These are phyloP conservation scores for Blastobotrys indianensis DNA, from an alignment of 1,139 yeast genomes.

Conservation along the genomic window DNA sequence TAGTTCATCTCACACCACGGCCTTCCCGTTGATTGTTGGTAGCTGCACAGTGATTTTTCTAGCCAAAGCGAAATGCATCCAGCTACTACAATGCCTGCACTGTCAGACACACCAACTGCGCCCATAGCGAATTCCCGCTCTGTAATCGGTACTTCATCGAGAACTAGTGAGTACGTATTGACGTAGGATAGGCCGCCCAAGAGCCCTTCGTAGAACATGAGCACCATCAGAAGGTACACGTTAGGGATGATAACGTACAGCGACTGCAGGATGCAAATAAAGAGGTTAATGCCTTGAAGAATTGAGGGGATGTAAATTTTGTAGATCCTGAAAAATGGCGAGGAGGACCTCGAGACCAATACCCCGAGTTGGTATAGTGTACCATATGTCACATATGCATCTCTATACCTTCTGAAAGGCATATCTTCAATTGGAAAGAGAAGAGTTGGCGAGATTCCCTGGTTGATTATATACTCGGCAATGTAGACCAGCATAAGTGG, in stretches of 20 bases:
- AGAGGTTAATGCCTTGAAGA: slow-evolving; percentile 63
- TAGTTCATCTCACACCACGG: slow-evolving; percentile 36
- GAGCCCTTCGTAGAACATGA: slow-evolving; percentile 77
- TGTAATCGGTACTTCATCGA: slow-evolving; percentile 50
- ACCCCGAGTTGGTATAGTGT: slow-evolving; percentile 90
- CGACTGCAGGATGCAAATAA: slow-evolving; percentile 59
- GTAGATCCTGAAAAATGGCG: slow-evolving; percentile 54
- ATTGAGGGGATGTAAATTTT: slow-evolving; percentile 56
- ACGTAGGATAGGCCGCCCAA: slow-evolving; percentile 89
- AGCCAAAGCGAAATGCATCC: slow-evolving; percentile 69
- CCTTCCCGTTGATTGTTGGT: slow-evolving; percentile 45
- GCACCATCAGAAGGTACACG: slow-evolving; percentile 54
- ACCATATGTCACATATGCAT: slow-evolving; percentile 90
- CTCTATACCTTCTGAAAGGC: slow-evolving; percentile 70
- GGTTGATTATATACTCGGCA: slow-evolving; percentile 84
- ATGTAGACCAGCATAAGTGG: slow-evolving; percentile 81
- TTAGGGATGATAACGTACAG: slow-evolving; percentile 53
- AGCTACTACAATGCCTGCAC: slow-evolving; percentile 79
- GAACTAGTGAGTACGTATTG: slow-evolving; percentile 74
- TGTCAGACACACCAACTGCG: slow-evolving; percentile 88
- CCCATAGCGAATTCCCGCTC: slow-evolving; percentile 87
- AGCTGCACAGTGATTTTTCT: slow-evolving; percentile 65
- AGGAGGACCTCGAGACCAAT: slow-evolving; percentile 80
- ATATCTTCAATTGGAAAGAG: slow-evolving; percentile 65
- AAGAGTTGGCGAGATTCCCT: slow-evolving; percentile 84